Conservation (phyloP, 1,284 basidiomycete genomes). For the Cutaneotrichosporon cavernicola region DNA sequence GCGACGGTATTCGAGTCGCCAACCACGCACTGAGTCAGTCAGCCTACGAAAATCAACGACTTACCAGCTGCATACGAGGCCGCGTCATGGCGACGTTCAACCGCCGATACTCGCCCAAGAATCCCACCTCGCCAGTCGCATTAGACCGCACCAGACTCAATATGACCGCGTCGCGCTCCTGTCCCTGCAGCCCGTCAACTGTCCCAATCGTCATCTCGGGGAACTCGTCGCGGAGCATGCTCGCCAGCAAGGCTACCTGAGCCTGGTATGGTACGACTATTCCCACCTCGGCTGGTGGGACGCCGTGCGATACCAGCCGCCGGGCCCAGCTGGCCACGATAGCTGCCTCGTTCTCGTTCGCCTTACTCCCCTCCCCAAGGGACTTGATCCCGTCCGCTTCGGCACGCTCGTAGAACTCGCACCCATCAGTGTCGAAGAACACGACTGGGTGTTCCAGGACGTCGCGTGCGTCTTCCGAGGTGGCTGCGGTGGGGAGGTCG, state of each 20-base stretch:
- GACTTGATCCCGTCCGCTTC: constrained; percentile 46
- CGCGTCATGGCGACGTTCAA: constrained; percentile 95
- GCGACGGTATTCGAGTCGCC: constrained; percentile 86
- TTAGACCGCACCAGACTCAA: constrained; percentile 88
- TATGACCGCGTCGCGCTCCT: constrained; percentile 73
- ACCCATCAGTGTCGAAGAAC: constrained; percentile 91
- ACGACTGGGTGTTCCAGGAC: constrained; percentile 73
- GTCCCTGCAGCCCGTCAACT: constrained; percentile 90
- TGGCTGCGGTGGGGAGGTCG: constrained; percentile 63
- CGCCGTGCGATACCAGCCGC: constrained; percentile 69
- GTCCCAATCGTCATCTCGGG: constrained; percentile 79
- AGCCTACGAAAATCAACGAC: constrained; percentile 26
- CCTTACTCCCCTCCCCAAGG: constrained; percentile 76
- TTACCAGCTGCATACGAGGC: constrained; percentile 80
- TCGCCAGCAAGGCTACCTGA: constrained; percentile 76
- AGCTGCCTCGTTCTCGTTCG: constrained; percentile 88
- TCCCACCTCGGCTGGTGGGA: constrained; percentile 74
- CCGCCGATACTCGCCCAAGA: constrained; percentile 82
- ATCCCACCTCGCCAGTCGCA: constrained; percentile 77
- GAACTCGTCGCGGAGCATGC: constrained; percentile 69
- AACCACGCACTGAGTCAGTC: constrained; percentile 69
- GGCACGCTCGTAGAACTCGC: constrained; percentile 79
- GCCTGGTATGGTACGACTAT: constrained; percentile 95
- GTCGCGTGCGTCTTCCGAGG: constrained; percentile 64
- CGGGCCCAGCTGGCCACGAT: constrained; percentile 80